Conservation (phyloP, 257 asterid genomes). For the Lavandula angustifolia region DNA sequence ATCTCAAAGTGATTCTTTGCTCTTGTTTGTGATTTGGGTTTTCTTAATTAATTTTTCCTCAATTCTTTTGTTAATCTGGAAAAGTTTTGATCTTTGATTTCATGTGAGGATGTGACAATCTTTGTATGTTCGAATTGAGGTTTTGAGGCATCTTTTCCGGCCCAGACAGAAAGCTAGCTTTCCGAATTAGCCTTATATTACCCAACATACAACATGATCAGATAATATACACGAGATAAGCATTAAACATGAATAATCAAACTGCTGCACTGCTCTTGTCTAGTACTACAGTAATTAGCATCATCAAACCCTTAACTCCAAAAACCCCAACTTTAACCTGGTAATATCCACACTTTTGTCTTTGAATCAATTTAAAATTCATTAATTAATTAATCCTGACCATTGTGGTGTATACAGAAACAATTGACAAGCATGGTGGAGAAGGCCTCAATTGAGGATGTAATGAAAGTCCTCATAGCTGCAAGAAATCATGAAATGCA, state of each 20-base stretch:
- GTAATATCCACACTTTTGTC: not conserved
- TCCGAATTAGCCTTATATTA: slow-evolving; percentile 49
- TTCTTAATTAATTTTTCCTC: too few relatives aligned
- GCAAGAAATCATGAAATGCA: slow-evolving; percentile 89
- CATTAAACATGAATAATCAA: not conserved
- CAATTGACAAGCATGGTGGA: slow-evolving; percentile 73
- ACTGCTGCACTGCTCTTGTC: not conserved
- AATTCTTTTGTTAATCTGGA: not conserved
- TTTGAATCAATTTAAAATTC: too few relatives aligned
- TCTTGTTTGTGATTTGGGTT: not conserved
- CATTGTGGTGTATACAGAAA: slow-evolving; percentile 39
- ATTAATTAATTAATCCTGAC: not conserved
- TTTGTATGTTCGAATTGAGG: slow-evolving; percentile 33
- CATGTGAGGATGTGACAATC: slow-evolving; percentile 36
- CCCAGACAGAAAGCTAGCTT: slow-evolving; percentile 27
- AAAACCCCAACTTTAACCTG: not conserved
- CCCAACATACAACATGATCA: not conserved
- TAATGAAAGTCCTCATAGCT: slow-evolving; percentile 80
- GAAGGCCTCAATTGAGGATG: slow-evolving; percentile 88
- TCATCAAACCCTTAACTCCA: not conserved
- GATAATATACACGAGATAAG: not conserved
- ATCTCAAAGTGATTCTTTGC: slow-evolving; percentile 29
- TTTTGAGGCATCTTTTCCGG: slow-evolving; percentile 30
- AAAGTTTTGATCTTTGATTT: slow-evolving; percentile 38
- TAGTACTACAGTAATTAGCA: not conserved